Percentiles rank a stretch among this genome's conserved stretches.
Conservation (phyloP, 768 basidiomycete genomes). For the Leccinum broughii region DNA sequence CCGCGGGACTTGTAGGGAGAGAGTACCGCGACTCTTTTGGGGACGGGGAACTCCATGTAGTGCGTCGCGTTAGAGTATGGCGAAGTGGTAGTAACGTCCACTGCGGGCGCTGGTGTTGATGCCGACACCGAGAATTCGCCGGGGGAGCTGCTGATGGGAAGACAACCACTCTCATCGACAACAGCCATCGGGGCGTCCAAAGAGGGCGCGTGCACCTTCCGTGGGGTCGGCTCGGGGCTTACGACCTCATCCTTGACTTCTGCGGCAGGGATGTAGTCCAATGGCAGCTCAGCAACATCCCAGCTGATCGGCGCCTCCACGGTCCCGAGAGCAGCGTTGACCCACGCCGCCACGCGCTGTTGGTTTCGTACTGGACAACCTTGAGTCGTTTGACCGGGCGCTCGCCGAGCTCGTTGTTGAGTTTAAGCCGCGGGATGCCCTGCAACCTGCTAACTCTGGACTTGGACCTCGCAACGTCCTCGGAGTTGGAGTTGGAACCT, state of each 20-base stretch:
- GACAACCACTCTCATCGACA: not conserved
- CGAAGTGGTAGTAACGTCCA: not conserved
- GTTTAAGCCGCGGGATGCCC: not conserved
- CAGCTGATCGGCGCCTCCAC: conserved; percentile 22
- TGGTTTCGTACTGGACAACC: conserved; percentile 23
- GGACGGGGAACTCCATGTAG: not conserved
- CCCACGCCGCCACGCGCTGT: not conserved
- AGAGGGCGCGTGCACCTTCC: not conserved
- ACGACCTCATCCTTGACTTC: not conserved
- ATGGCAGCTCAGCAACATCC: conserved; percentile 6
- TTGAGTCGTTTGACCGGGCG: conserved; percentile 21
- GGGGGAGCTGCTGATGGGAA: not conserved
- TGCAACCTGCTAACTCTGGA: not conserved
- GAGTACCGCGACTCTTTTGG: not conserved
- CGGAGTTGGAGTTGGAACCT: conserved; percentile 16
- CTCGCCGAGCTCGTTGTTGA: not conserved
- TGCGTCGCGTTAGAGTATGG: not conserved
- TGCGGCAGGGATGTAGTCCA: conserved; percentile 8
- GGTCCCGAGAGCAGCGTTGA: conserved; percentile 30
- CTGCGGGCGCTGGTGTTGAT: not conserved
- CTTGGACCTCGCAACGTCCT: not conserved
- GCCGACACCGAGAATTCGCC: not conserved
- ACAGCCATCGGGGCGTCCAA: not conserved
- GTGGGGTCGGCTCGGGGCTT: not conserved
- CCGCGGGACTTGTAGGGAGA: conserved; percentile 22